Base-by-base conservation (phyloP, 306 rosid genomes). In the Castanopsis chinensis region DNA sequence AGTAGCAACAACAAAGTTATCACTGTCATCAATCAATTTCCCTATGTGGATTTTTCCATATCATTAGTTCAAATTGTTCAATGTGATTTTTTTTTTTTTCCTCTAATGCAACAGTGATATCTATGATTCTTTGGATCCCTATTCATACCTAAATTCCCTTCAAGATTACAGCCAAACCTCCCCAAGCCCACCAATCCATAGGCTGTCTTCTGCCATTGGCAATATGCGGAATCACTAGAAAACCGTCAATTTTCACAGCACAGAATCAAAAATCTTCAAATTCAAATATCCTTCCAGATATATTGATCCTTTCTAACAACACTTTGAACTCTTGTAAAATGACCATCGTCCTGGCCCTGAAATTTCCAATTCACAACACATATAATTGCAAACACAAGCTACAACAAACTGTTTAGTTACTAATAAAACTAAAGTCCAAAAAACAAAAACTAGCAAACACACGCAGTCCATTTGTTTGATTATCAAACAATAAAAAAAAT, bases 141-240 rank as follows among this genome's bases (percentile, higher is more conserved):
- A 12, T 12, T 45, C 4, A 45, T 12, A 45, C 53, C 14, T 11
- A 10, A 45, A 49, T 49, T 49, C 53, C 53, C 12, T 10, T 49
- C 53, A 49, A 81, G 83, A 95, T 83, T 69, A 95, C 92, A 15
- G 98, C 97, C 87, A 95, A 82, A 61, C n/a, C n/a, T n/a, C n/a
- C n/a, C 99, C 99, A 85, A 87, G 90, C 87, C 98, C 98, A 85
- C 93, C 89, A 78, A 89, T 64, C 20, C 96, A 90, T 32, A 58
- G 93, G 88, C 86, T 70, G 75, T 89, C 97, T 78, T 90, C 99
- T 37, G 87, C 94, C 98, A 95, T 95, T 76, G 37, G 79, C 71
- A 72, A 76, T 32, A 71, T 75, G 52, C 70, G 78, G 21, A 69
- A 71, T 10, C 86, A 82, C 84, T 86, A 73, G 21, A 45, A 45